phyloP scores from a whole-genome alignment of 106 monocot genomes.

The Acorus calamus region DNA sequence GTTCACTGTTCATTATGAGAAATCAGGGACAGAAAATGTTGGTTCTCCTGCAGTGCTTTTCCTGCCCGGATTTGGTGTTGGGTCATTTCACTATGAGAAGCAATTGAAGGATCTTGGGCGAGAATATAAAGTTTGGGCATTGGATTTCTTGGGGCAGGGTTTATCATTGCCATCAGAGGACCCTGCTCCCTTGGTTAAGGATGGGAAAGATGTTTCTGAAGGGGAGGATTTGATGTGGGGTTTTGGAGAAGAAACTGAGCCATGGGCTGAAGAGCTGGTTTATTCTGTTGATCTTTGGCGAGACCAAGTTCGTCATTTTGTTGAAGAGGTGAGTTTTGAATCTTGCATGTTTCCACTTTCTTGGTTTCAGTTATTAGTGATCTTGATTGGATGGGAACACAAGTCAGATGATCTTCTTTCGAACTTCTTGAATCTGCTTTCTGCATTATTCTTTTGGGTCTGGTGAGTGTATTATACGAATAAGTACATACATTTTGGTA shows the following conservation, averaged over 20 bases:
- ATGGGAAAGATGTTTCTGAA: not conserved
- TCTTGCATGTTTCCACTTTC: not conserved
- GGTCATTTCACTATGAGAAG: slow-evolving; percentile 90
- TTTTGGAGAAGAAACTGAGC: slow-evolving; percentile 73
- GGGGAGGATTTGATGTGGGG: slow-evolving; percentile 41
- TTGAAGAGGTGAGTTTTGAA: slow-evolving; percentile 51
- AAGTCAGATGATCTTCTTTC: too few species aligned
- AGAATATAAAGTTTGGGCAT: slow-evolving; percentile 78
- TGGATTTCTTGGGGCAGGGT: slow-evolving; percentile 96
- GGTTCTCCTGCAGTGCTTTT: slow-evolving; percentile 59
- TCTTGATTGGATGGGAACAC: too few species aligned
- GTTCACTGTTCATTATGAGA: slow-evolving; percentile 75
- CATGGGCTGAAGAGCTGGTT: slow-evolving; percentile 77
- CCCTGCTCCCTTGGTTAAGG: slow-evolving; percentile 34
- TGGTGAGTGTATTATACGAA: too few species aligned
- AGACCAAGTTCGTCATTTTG: slow-evolving; percentile 80
- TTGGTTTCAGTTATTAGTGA: not conserved
- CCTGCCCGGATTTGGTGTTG: slow-evolving; percentile 94
- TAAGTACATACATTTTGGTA: too few species aligned
- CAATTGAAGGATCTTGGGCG: slow-evolving; percentile 85
- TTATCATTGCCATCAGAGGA: slow-evolving; percentile 77
- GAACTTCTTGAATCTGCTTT: too few species aligned
- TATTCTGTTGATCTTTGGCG: slow-evolving; percentile 86
- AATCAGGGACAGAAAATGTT: slow-evolving; percentile 54
- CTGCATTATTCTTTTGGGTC: too few species aligned